Conservation (phyloP, 1,284 basidiomycete genomes). For the Pholiota adiposa region DNA sequence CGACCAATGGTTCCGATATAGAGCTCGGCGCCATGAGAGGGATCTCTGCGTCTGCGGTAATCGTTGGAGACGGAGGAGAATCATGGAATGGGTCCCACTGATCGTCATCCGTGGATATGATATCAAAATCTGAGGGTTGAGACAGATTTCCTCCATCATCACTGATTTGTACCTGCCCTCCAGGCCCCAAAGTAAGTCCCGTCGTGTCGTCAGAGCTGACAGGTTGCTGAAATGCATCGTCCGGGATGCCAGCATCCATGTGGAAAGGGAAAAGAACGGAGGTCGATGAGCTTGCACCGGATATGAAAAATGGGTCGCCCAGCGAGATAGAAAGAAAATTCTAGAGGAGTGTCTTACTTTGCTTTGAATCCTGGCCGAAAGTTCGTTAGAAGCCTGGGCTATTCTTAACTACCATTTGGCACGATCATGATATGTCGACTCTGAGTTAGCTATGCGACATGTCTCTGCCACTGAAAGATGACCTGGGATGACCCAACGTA, state of each 20-base stretch:
- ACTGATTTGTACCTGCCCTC: constrained; percentile 14
- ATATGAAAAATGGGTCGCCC: constrained; percentile 7
- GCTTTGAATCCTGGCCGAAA: background rate
- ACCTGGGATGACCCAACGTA: background rate
- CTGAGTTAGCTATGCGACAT: background rate
- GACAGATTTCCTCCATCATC: constrained; percentile 5
- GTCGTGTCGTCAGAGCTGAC: constrained; percentile 12
- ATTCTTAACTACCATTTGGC: background rate
- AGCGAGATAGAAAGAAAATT: constrained; percentile 11
- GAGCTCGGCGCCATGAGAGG: constrained; percentile 4
- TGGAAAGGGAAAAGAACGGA: background rate
- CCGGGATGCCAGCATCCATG: constrained; percentile 18
- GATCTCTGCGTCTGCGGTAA: constrained; percentile 8
- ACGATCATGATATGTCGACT: background rate
- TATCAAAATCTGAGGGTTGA: constrained; percentile 9
- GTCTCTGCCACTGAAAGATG: background rate
- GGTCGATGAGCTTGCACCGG: constrained; percentile 10
- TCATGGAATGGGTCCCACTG: background rate
- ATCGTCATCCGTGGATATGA: background rate
- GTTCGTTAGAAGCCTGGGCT: background rate
- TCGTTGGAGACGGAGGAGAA: constrained; percentile 3
- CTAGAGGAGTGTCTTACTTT: constrained; percentile 1
- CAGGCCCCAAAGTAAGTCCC: constrained; percentile 14
- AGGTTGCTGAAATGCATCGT: constrained; percentile 2
- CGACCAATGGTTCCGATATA: background rate